Conservation (phyloP, 768 basidiomycete species). For the Auriscalpium microsporum region DNA sequence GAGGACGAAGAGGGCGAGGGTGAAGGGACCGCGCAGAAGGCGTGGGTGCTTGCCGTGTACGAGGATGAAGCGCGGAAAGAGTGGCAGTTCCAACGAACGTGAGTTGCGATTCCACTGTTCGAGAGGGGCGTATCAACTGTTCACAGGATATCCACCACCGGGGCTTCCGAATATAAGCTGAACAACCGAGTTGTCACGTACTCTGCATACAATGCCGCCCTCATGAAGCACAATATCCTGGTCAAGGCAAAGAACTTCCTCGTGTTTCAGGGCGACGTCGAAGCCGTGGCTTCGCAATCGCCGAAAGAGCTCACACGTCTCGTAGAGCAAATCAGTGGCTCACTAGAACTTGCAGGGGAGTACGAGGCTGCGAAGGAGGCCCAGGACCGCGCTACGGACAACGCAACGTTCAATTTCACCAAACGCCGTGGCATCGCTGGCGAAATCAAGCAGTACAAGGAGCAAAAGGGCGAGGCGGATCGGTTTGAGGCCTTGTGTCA, state of each 20-base stretch:
- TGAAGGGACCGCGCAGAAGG: slow-evolving; percentile 82
- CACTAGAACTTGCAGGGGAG: slow-evolving; percentile 77
- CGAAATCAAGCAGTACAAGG: slow-evolving; percentile 96
- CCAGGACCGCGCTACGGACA: slow-evolving; percentile 87
- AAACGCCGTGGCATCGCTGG: slow-evolving; percentile 89
- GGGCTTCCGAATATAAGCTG: slow-evolving; percentile 85
- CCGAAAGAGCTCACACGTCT: slow-evolving; percentile 82
- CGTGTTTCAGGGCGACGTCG: slow-evolving; percentile 98
- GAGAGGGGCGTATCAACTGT: neutral
- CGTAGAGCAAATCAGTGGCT: slow-evolving; percentile 94
- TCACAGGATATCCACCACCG: slow-evolving; percentile 74
- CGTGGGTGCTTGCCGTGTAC: slow-evolving; percentile 94
- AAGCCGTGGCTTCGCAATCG: slow-evolving; percentile 93
- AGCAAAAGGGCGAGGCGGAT: slow-evolving; percentile 91
- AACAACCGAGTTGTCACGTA: slow-evolving; percentile 79
- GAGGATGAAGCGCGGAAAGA: slow-evolving; percentile 70
- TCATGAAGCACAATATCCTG: slow-evolving; percentile 86
- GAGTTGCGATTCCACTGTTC: slow-evolving; percentile 21
- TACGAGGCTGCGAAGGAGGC: slow-evolving; percentile 86
- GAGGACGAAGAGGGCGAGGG: slow-evolving; percentile 47
- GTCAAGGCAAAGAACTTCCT: slow-evolving; percentile 99
- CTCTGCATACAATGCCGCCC: slow-evolving; percentile 79
- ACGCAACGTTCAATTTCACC: slow-evolving; percentile 89
- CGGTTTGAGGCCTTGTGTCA: slow-evolving; percentile 72
- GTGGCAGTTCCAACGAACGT: slow-evolving; percentile 91